These are phyloP conservation scores for Aspergillus funiculosus DNA, from an alignment of 495 filamentous ascomycete genomes.

Conservation along the genomic window DNA sequence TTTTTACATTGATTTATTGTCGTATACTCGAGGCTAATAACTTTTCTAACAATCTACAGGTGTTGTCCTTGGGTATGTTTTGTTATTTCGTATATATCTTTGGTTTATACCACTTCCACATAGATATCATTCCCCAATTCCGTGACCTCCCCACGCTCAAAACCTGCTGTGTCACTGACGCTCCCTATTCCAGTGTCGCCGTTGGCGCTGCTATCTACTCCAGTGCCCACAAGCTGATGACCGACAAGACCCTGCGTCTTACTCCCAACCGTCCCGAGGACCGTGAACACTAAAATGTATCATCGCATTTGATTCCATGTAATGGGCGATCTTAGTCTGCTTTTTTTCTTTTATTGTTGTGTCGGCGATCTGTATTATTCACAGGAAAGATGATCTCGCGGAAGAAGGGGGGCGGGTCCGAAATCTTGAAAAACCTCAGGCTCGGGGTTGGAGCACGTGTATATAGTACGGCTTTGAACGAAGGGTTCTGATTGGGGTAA, in stretches of 20 bases:
- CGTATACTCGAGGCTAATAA: conserved; percentile 23
- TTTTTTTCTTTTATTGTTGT: conserved; percentile 27
- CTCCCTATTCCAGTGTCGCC: conserved; percentile 48
- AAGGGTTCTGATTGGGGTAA: conserved; percentile 28
- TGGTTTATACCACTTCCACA: conserved; percentile 16
- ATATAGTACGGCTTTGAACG: conserved; percentile 38
- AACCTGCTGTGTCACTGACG: conserved; percentile 23
- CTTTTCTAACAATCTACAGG: conserved; percentile 45
- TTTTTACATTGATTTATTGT: background rate
- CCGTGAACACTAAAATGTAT: conserved; percentile 44
- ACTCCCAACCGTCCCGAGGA: conserved; percentile 45
- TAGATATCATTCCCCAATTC: conserved; percentile 16
- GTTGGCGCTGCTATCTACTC: conserved; percentile 73
- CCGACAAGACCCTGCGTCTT: conserved; percentile 90
- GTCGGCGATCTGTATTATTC: conserved; percentile 34
- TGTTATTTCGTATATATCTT: conserved; percentile 14
- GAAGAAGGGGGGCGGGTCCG: conserved; percentile 13
- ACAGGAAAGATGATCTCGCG: conserved; percentile 26
- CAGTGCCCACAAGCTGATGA: conserved; percentile 67
- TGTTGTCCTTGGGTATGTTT: conserved; percentile 68
- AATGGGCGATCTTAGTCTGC: conserved; percentile 25
- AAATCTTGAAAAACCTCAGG: conserved; percentile 23
- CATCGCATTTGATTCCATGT: conserved; percentile 35
- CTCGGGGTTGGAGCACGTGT: conserved; percentile 32
- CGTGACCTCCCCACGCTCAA: background rate